Base-by-base conservation (phyloP, 371 early-diverging fungal genomes). In the Rhizopus stolonifer region DNA sequence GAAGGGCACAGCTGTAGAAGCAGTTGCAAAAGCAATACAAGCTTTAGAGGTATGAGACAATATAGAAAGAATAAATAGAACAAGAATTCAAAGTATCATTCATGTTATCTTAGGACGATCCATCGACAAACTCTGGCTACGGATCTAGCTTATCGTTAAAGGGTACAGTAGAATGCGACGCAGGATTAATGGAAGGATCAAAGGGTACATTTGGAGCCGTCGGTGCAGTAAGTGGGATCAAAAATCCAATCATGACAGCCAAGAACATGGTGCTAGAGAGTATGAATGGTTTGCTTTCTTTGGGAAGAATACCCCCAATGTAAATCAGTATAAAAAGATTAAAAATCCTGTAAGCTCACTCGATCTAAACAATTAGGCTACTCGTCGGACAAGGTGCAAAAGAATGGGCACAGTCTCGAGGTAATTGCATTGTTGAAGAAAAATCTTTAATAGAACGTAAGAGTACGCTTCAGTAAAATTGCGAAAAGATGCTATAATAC, bases 131-230 rank as follows among this genome's bases (percentile, higher is more conserved):
- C 49, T 79, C 83, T 18, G 76, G 82, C 7, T 69, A 53, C 21
- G 95, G 94, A 1, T 89, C 93, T 0, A 95, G 93, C 62, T 74
- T 94, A 23, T 88, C 85, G n/a, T 56, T 86, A 1, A 56, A 69
- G 2, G 92, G 90, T 0, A 72, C 69, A 1, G 91, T 93, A 4
- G 92, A 93, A 65, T 92, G 93, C 57, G 95, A 95, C 63, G 95
- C 95, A 11, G 68, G 87, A 26, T 61, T 92, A n/a, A 93, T 92
- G 93, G 68, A 83, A 53, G 83, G 82, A 0, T 56, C 64, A n/a
- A 67, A 67, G 0, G 77, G 82, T 2, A 68, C 72, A 4, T 92
- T 89, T 78, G 93, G 90, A 1, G 87, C 86, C 2, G 88, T 94
- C 0, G 92, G 88, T 0, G 89, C 90, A 10, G 80, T 84, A 0